Percentiles rank a stretch among this genome's conserved stretches.
Evolutionary conservation across 1,284 basidiomycete genomes (phyloP).

Genomic region (Neotropicomus parvogracilis): DNA sequence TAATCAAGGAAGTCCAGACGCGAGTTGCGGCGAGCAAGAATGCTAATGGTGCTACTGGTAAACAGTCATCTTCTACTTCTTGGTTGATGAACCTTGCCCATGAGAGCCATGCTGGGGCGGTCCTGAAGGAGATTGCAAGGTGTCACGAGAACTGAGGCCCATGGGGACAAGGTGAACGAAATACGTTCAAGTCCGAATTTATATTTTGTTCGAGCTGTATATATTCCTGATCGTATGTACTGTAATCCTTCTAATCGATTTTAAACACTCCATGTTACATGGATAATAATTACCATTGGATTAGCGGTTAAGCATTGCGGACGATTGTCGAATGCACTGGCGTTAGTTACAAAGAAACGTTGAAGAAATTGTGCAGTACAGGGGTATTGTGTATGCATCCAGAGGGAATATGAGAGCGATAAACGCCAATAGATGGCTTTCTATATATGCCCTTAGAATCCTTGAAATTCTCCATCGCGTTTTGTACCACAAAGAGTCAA

Average conservation of each 20-base stretch:
- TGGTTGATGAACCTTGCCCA: slow-evolving; percentile 26
- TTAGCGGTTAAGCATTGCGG: no score
- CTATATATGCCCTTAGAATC: background rate
- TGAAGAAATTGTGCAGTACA: background rate
- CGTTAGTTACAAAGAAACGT: background rate
- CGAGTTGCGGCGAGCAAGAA: slow-evolving; percentile 5
- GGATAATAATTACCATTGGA: no score
- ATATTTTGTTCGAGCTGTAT: no score
- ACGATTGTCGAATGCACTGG: no score
- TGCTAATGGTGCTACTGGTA: slow-evolving; percentile 9
- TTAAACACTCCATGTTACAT: background rate
- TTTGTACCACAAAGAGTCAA: slow-evolving; percentile 45
- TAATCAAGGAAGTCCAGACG: slow-evolving; percentile 24
- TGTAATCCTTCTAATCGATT: background rate
- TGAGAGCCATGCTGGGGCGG: slow-evolving; percentile 23
- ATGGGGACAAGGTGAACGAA: background rate
- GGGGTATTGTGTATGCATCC: slow-evolving; percentile 3
- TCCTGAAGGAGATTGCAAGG: slow-evolving; percentile 21
- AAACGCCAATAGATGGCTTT: background rate
- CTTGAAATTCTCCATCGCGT: slow-evolving; percentile 32
- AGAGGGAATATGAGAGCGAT: background rate
- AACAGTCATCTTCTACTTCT: slow-evolving; percentile 23
- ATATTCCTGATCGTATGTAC: background rate
- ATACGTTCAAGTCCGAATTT: background rate
- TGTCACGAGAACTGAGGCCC: background rate